Evolutionary conservation across 208 protist species (phyloP).

Genomic region (Leishmania amazonensis): DNA sequence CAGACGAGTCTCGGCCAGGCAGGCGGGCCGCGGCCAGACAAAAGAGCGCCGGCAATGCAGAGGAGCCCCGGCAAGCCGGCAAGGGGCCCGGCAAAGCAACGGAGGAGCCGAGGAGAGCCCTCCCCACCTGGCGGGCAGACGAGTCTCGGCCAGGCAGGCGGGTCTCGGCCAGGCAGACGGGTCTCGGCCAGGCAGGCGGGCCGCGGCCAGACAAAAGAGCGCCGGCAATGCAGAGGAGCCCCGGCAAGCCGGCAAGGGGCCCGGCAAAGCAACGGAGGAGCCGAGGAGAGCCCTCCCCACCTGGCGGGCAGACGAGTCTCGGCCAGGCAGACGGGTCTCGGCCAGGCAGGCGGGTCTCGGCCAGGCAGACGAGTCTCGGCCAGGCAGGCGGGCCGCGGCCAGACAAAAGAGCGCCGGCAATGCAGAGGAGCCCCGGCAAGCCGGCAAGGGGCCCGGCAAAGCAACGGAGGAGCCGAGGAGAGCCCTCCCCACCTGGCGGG

Average conservation of each 20-base stretch:
- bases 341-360: neutral
- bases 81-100: neutral
- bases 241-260: neutral
- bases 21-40: neutral
- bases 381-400: neutral
- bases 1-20: neutral
- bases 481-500: neutral
- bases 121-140: neutral
- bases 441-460: neutral
- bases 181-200: neutral
- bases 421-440: neutral
- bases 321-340: neutral
- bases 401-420: neutral
- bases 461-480: neutral
- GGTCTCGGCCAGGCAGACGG: neutral
- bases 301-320: neutral
- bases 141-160: neutral
- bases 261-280: neutral
- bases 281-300: neutral
- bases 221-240: neutral
- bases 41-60: neutral
- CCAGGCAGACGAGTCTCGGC: neutral
- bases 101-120: neutral
- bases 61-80: neutral
- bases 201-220: neutral